A percentile compares a stretch with the other conserved stretches of the same genome.
These are phyloP conservation scores for Tetrahymena thermophila DNA, from an alignment of 73 alveolate genomes.

Conservation along the genomic window DNA sequence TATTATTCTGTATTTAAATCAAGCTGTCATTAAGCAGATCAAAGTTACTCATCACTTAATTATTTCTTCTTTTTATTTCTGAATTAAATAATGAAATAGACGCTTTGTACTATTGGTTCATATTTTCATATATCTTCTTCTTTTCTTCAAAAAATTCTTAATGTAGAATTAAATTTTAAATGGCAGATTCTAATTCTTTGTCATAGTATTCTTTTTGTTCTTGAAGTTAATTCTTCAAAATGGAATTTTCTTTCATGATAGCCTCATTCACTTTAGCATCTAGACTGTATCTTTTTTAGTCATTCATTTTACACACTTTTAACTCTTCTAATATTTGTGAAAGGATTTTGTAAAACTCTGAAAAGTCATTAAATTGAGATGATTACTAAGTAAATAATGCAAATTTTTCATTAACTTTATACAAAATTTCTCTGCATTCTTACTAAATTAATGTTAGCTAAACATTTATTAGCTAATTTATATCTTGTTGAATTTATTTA, in stretches of 20 bases:
- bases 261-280: not conserved
- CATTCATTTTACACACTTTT: not conserved
- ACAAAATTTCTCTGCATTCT: not conserved
- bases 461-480: too few species aligned
- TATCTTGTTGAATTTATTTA: not conserved
- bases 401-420: not conserved
- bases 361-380: not conserved
- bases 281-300: not conserved
- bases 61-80: not conserved
- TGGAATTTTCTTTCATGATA: not conserved
- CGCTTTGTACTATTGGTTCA: not conserved
- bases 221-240: not conserved
- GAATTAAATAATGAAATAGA: not conserved
- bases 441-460: not conserved
- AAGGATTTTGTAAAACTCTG: not conserved
- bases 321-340: not conserved
- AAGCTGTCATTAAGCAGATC: not conserved
- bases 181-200: not conserved
- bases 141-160: not conserved
- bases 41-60: not conserved
- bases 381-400: not conserved
- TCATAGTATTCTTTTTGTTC: not conserved
- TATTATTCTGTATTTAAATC: not conserved
- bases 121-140: not conserved
- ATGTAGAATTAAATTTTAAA: not conserved